Evolutionary conservation across 345 rosid species (phyloP).

Genomic region (sweet orange (Citrus sinensis)): DNA sequence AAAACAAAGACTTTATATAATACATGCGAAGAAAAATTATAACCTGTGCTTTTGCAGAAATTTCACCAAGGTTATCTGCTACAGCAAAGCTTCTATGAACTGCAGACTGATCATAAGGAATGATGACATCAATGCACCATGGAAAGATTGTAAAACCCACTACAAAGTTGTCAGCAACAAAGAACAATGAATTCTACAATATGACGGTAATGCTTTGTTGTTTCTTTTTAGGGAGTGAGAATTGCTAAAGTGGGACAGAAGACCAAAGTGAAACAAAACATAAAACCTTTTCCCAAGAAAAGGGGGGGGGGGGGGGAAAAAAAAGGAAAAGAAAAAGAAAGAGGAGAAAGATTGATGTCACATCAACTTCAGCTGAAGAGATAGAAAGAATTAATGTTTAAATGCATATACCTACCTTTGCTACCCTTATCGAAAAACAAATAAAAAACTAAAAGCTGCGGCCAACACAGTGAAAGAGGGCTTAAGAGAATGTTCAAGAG

Average conservation of each 20-base stretch:
- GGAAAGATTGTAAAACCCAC: background rate
- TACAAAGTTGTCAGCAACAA: background rate
- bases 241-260: background rate
- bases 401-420: background rate
- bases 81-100: conserved; percentile 91
- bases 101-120: conserved; percentile 48
- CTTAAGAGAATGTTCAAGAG: background rate
- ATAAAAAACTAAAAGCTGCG: background rate
- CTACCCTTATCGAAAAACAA: background rate
- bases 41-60: conserved; percentile 93
- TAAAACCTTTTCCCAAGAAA: background rate
- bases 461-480: background rate
- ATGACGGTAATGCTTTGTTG: background rate
- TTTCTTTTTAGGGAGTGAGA: background rate
- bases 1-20: background rate
- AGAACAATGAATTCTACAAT: background rate
- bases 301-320: too few species aligned
- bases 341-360: background rate
- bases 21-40: conserved; percentile 1
- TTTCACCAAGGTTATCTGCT: conserved; percentile 91
- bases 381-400: background rate
- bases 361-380: background rate
- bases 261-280: background rate
- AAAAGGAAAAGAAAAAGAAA: background rate
- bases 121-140: background rate